Evolutionary conservation across 257 asterid genomes (phyloP).

Genomic region (Petrea volubilis): DNA sequence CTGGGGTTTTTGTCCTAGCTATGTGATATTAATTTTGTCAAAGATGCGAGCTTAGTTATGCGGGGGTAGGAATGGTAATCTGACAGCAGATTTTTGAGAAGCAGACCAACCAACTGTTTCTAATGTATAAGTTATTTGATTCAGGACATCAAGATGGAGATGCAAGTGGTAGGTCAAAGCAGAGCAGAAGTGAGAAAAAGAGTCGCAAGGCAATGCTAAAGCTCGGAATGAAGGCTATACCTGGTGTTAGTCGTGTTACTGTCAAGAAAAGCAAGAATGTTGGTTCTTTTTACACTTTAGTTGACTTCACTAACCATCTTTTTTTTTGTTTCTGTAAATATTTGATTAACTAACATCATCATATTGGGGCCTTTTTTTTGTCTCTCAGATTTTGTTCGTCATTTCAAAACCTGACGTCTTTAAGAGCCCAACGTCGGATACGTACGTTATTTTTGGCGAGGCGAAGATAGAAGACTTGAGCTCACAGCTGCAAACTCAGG

Average conservation of each 20-base stretch:
- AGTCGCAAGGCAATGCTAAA: conserved; percentile 94
- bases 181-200: conserved; percentile 98
- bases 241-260: conserved; percentile 87
- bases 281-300: conserved; percentile 9
- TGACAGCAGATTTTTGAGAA: neutral
- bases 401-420: conserved; percentile 51
- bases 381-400: neutral
- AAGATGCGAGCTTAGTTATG: neutral
- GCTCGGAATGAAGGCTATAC: conserved; percentile 86
- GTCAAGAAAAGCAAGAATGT: conserved; percentile 83
- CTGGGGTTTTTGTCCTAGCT: neutral
- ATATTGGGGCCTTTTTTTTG: neutral
- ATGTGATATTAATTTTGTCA: neutral
- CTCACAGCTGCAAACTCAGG: conserved; percentile 52
- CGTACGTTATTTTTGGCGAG: conserved; percentile 63
- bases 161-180: conserved; percentile 50
- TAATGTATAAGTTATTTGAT: neutral
- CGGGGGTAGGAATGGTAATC: too few relatives aligned
- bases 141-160: conserved; percentile 33
- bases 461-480: conserved; percentile 65
- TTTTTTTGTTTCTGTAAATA: neutral
- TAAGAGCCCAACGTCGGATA: conserved; percentile 74
- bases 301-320: neutral
- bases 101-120: neutral
- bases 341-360: neutral